Base-by-base conservation (phyloP, 176 grass and related monocot genomes). In the Bonia amplexicaulis region DNA sequence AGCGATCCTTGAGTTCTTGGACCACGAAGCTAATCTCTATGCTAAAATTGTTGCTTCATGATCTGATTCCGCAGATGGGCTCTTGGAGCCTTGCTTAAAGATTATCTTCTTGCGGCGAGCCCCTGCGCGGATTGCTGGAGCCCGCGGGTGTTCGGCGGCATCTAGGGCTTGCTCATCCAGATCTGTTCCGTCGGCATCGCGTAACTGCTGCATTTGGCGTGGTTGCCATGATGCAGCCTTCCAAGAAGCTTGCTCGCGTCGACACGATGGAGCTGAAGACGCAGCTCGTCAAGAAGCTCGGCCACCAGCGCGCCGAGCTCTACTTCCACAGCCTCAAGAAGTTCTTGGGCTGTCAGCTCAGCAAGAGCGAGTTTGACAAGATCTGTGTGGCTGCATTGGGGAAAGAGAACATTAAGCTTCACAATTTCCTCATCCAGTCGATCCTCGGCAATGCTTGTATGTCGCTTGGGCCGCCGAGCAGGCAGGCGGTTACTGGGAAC, bases 221-320 rank as follows among this genome's bases (percentile, higher is more conserved):
- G 26, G 3, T 51, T 80, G 58, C 67, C 80, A 81, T 76, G 80
- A 87, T 92, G 57, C 87, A 76, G 55, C 85, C 90, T 11, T 55
- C 79, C 16, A 87, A 74, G 53, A 89, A 92, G 79, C 55, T 68
- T 4, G 85, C 90, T 22, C 89, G 89, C 41, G 73, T 82, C 17
- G 80, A 97, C 78, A 89, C 88, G 61, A 52, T 84, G 7, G 89
- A 94, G 62, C 67, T 97, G 82, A 93, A 88, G 87, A 83, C 82
- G 10, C 89, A 46, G 67, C 53, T 97, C 2, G 72, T 81, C 44
- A 90, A 88, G 79, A 88, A 79, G 46, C 57, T 97, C 5, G 91
- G 94, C 3, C 79, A 71, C 31, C 81, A 85, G 37, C 91, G 94
- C 25, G 75, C 87, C 1, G 64, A 92, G 75, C 62, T 59, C 69